A percentile compares a stretch with the other conserved stretches of the same genome.
These are phyloP conservation scores for Nepenthes alata DNA, from an alignment of 179 eudicot species.

Conservation along the genomic window DNA sequence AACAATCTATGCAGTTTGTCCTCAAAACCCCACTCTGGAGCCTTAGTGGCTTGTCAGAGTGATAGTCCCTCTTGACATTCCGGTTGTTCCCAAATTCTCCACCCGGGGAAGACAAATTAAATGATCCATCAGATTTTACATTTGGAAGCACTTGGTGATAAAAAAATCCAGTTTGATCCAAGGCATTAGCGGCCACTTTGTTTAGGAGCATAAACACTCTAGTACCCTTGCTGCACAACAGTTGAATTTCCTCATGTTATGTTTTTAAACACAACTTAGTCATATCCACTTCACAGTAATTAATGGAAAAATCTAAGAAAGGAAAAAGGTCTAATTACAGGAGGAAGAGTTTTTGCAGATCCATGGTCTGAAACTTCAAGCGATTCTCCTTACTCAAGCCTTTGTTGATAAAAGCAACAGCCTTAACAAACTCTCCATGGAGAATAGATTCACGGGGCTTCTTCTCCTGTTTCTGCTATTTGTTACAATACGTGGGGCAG, in stretches of 20 bases:
- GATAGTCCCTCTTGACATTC: slow-evolving; percentile 10
- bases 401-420: slow-evolving; percentile 64
- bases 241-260: slow-evolving; percentile 4
- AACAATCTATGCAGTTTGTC: slow-evolving; percentile 94
- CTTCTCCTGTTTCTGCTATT: slow-evolving; percentile 73
- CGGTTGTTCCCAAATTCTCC: slow-evolving; percentile 8
- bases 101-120: slow-evolving; percentile 21
- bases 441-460: slow-evolving; percentile 90
- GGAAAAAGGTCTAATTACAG: slow-evolving; percentile 25
- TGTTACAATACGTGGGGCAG: neutral
- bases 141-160: slow-evolving; percentile 45
- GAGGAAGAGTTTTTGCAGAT: slow-evolving; percentile 60
- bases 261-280: neutral
- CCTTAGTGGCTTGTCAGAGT: slow-evolving; percentile 25
- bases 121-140: slow-evolving; percentile 19
- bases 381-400: slow-evolving; percentile 59
- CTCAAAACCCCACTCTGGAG: slow-evolving; percentile 77
- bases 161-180: slow-evolving; percentile 70
- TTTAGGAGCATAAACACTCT: slow-evolving; percentile 51
- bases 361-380: slow-evolving; percentile 81
- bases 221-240: slow-evolving; percentile 53
- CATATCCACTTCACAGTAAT: slow-evolving; percentile 1
- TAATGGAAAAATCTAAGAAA: neutral
- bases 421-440: slow-evolving; percentile 77
- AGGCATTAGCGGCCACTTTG: slow-evolving; percentile 69